Evolutionary conservation across 2,329 filamentous ascomycete genomes (phyloP), one percentile per base, ranked within the genome.

Genomic region (Penicillium oxalicum): DNA sequence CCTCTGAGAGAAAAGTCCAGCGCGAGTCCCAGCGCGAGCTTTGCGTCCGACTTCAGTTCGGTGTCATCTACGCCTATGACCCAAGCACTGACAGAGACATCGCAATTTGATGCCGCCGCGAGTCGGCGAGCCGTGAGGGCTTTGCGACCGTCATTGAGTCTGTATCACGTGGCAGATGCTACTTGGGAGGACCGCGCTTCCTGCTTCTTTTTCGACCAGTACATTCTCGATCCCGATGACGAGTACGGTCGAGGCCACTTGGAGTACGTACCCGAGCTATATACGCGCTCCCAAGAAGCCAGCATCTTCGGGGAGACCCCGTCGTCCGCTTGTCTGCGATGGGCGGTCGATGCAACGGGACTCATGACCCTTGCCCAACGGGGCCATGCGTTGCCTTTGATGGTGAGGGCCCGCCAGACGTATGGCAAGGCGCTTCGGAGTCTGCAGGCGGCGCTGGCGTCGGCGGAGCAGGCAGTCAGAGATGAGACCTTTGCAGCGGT

Each of bases 191-290:
- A 72, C 26, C 62, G 67, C 27, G 68, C 70, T 3, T 48, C 70
- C 7, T 71, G 69, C 53, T 68, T 64, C 47, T 72, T 72, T 51
- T 71, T 72, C 40, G 64, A 69, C 28, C 68, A 71, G 43, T 72
- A 65, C 45, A 70, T 67, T 1, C 61, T 61, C 18, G 44, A 46
- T 24, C 53, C 54, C 11, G 56, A 65, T 5, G 32, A 36, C 4
- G 58, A 63, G 12, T 59, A 60, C 33, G 56, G 56, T 9, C 50
- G 63, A 38, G 65, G 66, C 25, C 63, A 69, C 46, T 51, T 72
- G 6, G 66, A 65, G 4, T 71, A 67, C 38, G 47, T 72, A 4
- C 66, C 69, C 1, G 50, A 59, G 2, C 50, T 72, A 9, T 72
- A 71, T 50, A 55, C 65, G 4, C 50, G 58, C 25, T 57, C 61